Conservation (phyloP, 2,329 filamentous ascomycete species). For the Colletotrichum tamarilloi region DNA sequence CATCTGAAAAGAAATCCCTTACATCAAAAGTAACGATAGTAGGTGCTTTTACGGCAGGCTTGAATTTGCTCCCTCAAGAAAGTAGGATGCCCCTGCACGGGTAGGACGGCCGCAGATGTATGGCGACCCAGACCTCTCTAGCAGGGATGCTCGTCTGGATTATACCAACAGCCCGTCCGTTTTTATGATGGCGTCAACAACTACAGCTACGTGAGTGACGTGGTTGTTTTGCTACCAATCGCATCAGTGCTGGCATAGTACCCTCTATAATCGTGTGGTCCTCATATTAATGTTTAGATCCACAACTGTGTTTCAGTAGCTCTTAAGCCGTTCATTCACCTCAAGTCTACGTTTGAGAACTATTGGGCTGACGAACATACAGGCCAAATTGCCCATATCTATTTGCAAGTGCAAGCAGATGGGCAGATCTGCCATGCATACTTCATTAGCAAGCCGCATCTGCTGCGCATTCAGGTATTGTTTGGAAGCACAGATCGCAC, state of each 20-base stretch:
- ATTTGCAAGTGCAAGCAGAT: background rate
- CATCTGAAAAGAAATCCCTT: conserved; percentile 48
- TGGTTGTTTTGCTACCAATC: background rate
- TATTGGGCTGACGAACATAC: background rate
- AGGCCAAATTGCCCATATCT: background rate
- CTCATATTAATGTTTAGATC: background rate
- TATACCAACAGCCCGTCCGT: background rate
- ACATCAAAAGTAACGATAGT: background rate
- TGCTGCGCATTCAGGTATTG: background rate
- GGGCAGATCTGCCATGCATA: background rate
- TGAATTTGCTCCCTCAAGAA: background rate
- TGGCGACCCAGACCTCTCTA: background rate
- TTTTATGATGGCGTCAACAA: background rate
- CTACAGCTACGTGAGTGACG: background rate
- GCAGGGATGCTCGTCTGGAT: background rate
- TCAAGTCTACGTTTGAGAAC: background rate
- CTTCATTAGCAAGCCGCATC: background rate
- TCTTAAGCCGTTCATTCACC: background rate
- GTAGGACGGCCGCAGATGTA: background rate
- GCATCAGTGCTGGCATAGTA: background rate
- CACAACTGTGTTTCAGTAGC: background rate
- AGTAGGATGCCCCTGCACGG: background rate
- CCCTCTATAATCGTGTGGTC: background rate
- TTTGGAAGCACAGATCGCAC: background rate
- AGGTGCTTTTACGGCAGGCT: background rate